Base-by-base conservation (phyloP, 345 rosid genomes). In the Hibiscus mutabilis region DNA sequence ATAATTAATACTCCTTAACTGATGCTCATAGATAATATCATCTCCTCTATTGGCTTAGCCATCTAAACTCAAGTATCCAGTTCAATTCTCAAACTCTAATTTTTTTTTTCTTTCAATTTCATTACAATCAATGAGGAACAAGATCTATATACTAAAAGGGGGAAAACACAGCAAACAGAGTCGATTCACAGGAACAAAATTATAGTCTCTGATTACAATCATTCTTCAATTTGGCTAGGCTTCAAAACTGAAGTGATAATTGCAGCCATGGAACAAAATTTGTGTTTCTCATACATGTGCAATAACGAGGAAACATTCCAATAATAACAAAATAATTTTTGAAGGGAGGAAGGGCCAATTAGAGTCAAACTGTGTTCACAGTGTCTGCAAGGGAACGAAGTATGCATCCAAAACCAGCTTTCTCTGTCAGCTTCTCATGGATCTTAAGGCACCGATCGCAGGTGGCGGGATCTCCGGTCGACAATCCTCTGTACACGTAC, bases 401-500 rank as follows among this genome's bases (percentile, higher is more conserved):
- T 73, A 90, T 95, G 85, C 99, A 90, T 56, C 99, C 97, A 68
- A 86, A 74, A 40, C 99, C 97, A 79, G 96, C 98, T 85, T 77
- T 85, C 84, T 90, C 97, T 0, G 97, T 90, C 63, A 90, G 83
- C 75, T 88, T 92, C 81, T 89, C 96, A 37, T 95, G 97, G 76
- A 95, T 92, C 60, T 87, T 82, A 19, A 95, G 85, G 81, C 97
- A 92, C 62, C 92, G 97, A 58, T 95, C 99, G 51, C 97, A 95
- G 25, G 97, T 90, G 25, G 97, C 97, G 68, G 95, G 83, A 82
- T 94, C 97, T 14, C 96, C 96, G 13, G 98, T 89, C 10, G 97
- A 95, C 80, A 95, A 85, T 15, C 99, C 97, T 84, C 97, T 84
- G 62, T 95, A 92, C 70, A 90, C 74, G 79, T 92, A 92, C 92